Percentiles rank a stretch among this genome's conserved stretches.
phyloP scores from a whole-genome alignment of 257 asterid species.

The Echium plantagineum region DNA sequence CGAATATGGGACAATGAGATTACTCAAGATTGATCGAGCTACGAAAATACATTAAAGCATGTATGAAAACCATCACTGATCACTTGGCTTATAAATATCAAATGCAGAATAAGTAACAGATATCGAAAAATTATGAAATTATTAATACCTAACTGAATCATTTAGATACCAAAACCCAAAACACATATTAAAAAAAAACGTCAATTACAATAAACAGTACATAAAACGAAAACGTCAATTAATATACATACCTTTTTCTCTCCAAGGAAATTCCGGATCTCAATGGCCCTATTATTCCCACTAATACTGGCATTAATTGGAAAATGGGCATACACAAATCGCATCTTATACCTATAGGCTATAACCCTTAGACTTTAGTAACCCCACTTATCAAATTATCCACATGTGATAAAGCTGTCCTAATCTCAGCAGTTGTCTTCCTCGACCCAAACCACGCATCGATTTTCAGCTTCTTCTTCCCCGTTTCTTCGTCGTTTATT shows the following conservation, averaged over 20 bases:
- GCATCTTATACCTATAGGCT: conserved; percentile 87
- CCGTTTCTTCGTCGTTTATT: conserved; percentile 48
- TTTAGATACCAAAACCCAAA: not conserved
- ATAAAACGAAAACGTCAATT: not conserved
- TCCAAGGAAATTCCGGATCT: conserved; percentile 83
- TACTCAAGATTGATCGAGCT: too few relatives aligned
- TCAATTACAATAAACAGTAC: too few relatives aligned
- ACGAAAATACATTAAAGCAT: too few relatives aligned
- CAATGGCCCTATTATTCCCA: conserved; percentile 37
- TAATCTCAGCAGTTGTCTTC: conserved; percentile 70
- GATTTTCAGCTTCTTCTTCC: conserved; percentile 60
- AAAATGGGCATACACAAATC: conserved; percentile 78
- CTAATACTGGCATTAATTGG: conserved; percentile 70
- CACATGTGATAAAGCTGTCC: conserved; percentile 79
- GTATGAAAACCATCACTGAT: too few relatives aligned
- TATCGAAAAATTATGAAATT: too few relatives aligned
- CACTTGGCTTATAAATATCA: too few relatives aligned
- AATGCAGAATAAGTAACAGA: too few relatives aligned
- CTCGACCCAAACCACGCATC: conserved; percentile 86
- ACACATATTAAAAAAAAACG: too few relatives aligned
- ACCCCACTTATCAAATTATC: conserved; percentile 63
- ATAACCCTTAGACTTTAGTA: too few relatives aligned
- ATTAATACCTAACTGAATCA: too few relatives aligned
- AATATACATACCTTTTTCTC: conserved; percentile 53
- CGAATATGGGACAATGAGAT: too few relatives aligned